These are phyloP conservation scores for Boletus speciosus DNA, from an alignment of 768 basidiomycete species.

Conservation along the genomic window DNA sequence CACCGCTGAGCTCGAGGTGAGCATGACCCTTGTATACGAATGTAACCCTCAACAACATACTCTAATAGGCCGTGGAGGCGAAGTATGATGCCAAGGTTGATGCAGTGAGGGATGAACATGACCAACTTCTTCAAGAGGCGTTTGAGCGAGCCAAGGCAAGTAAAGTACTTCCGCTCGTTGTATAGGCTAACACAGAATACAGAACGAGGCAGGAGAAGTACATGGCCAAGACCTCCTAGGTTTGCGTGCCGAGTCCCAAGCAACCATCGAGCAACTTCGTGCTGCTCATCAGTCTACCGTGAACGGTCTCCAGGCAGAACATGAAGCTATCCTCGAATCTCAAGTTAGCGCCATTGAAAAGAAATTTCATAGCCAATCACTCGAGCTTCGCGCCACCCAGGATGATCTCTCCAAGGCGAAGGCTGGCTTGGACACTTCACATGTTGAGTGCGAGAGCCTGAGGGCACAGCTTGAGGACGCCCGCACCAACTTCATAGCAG, in stretches of 20 bases:
- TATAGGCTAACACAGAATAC: constrained; percentile 9
- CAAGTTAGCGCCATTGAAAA: constrained; percentile 59
- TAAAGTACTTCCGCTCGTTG: background rate
- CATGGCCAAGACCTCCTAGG: constrained; percentile 70
- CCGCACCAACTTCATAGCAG: constrained; percentile 42
- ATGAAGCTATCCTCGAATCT: constrained; percentile 55
- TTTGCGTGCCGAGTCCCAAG: constrained; percentile 63
- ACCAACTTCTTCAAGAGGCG: constrained; percentile 57
- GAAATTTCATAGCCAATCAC: constrained; percentile 52
- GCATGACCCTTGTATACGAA: constrained; percentile 8
- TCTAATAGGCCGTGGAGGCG: constrained; percentile 59
- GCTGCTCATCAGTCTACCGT: constrained; percentile 57
- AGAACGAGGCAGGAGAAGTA: constrained; percentile 68
- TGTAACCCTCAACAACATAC: background rate
- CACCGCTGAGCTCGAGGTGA: constrained; percentile 62
- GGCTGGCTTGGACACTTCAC: constrained; percentile 47
- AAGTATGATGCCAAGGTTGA: constrained; percentile 67
- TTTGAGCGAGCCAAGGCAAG: constrained; percentile 77
- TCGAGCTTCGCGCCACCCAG: constrained; percentile 81
- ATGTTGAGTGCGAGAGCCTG: constrained; percentile 52
- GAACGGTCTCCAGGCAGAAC: constrained; percentile 61
- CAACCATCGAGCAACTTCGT: constrained; percentile 67
- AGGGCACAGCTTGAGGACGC: constrained; percentile 65
- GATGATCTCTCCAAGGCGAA: constrained; percentile 82
- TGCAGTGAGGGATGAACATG: constrained; percentile 62